Evolutionary conservation across 768 basidiomycete genomes (phyloP).

Genomic region (Mycena indigotica): DNA sequence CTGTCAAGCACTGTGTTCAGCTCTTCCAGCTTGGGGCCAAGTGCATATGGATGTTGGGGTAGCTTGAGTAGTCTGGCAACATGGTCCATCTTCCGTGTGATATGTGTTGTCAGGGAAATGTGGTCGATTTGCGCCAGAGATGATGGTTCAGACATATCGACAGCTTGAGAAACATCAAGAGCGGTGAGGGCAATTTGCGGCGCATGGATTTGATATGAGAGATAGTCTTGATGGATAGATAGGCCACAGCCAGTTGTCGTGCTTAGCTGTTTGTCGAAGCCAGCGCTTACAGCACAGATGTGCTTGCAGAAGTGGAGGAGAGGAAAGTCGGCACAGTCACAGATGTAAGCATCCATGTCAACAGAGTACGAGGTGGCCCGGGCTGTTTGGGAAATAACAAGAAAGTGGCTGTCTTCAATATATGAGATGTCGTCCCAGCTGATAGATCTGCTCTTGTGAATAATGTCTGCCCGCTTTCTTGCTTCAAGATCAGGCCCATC

Average conservation of each 20-base stretch:
- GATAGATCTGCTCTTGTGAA: not conserved
- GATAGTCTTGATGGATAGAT: not conserved
- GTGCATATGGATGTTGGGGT: not conserved
- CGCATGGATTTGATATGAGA: not conserved
- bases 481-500: constrained; percentile 26
- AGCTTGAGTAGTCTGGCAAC: not conserved
- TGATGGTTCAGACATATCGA: not conserved
- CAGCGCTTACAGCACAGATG: constrained; percentile 17
- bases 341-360: constrained; percentile 18
- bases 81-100: constrained; percentile 7
- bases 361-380: constrained; percentile 1
- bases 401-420: constrained; percentile 1
- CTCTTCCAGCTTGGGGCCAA: not conserved
- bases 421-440: constrained; percentile 6
- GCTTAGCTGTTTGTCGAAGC: constrained; percentile 3
- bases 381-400: constrained; percentile 6
- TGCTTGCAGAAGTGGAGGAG: constrained; percentile 26
- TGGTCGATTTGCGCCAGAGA: not conserved
- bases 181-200: not conserved
- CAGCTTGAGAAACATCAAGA: no score
- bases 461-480: constrained; percentile 14
- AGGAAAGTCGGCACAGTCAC: constrained; percentile 15
- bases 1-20: constrained; percentile 3
- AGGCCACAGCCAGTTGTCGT: not conserved
- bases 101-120: not conserved